Evolutionary conservation across 2,329 filamentous ascomycete species (phyloP), one percentile per base, ranked within the genome.

Genomic region (Claviceps africana): DNA sequence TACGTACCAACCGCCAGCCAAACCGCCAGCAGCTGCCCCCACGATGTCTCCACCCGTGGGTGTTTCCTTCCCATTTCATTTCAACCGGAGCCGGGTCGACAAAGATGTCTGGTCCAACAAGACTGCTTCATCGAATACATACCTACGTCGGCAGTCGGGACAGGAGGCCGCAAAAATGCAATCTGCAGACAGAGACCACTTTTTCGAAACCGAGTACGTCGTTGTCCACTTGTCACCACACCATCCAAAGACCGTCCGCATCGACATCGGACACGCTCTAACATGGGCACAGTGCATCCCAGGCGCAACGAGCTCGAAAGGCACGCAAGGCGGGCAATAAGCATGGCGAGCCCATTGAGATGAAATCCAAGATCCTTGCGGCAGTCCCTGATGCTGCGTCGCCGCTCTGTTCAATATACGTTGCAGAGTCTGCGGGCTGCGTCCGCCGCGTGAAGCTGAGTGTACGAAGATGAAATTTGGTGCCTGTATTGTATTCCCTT

Each of bases 121-220:
- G 8, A 44, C 9, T 35, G 33, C 11, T 35, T 37, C 13, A 35
- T 1, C 13, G 22, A 13, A 8, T 9, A n/a, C n/a, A n/a, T n/a
- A n/a, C n/a, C n/a, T n/a, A 17, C 39, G 11, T 21, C 8, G 6
- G 8, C 7, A 21, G 25, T 17, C 42, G 8, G 25, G 25, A n/a
- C 22, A 30, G 17, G 7, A 42, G 8, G 13, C 22, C 42, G 53
- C 54, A 56, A 83, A 79, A 73, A 85, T 86, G 66, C 77, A 81
- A 56, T 85, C 86, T 30, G 77, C 79, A 49, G 80, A 95, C 62
- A 77, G 83, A 50, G 83, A 85, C 31, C 81, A 93, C 64, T 97
- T 94, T 73, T 97, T 97, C 64, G 87, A 96, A 68, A 94, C 89
- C 31, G 86, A 90, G 88, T 93, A 71, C 69, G 82, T 66, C 25